phyloP scores from a whole-genome alignment of 768 basidiomycete genomes.

The Trametes gibbosa region DNA sequence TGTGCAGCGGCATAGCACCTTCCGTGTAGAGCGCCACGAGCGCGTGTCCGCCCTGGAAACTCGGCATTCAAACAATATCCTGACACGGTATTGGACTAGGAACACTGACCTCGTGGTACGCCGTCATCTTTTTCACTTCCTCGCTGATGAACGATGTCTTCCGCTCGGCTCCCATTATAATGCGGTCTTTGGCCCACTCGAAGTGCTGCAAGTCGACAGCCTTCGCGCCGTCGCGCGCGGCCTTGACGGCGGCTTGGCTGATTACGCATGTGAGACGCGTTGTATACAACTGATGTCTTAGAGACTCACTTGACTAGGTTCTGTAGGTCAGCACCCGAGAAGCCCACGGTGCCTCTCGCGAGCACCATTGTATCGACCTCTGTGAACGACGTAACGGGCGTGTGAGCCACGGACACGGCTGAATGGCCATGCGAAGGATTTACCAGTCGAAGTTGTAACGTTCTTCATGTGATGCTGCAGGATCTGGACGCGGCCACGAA shows the following conservation, averaged over 20 bases:
- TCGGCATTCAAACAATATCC: slow-evolving; percentile 7
- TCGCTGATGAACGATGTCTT: slow-evolving; percentile 86
- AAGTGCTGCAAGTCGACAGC: slow-evolving; percentile 80
- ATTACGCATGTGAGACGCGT: neutral
- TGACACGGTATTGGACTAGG: neutral
- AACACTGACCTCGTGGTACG: slow-evolving; percentile 84
- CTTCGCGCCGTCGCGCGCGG: slow-evolving; percentile 76
- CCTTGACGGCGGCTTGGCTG: slow-evolving; percentile 91
- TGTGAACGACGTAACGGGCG: slow-evolving; percentile 23
- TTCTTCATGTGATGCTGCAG: slow-evolving; percentile 87
- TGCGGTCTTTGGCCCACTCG: slow-evolving; percentile 99
- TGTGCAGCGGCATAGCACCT: slow-evolving; percentile 95
- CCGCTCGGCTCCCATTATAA: slow-evolving; percentile 95
- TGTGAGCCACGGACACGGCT: slow-evolving; percentile 7
- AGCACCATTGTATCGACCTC: slow-evolving; percentile 85
- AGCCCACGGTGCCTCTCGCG: slow-evolving; percentile 92
- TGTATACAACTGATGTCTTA: neutral
- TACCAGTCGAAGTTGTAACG: slow-evolving; percentile 62
- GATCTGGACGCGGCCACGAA: slow-evolving; percentile 92
- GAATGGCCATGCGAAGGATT: slow-evolving; percentile 9
- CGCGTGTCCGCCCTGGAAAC: slow-evolving; percentile 78
- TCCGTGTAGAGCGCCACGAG: slow-evolving; percentile 92
- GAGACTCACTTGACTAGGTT: slow-evolving; percentile 88
- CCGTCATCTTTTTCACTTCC: slow-evolving; percentile 84
- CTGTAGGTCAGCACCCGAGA: slow-evolving; percentile 95